Conservation (phyloP, 1,284 basidiomycete species). For the Ustilago tritici region DNA sequence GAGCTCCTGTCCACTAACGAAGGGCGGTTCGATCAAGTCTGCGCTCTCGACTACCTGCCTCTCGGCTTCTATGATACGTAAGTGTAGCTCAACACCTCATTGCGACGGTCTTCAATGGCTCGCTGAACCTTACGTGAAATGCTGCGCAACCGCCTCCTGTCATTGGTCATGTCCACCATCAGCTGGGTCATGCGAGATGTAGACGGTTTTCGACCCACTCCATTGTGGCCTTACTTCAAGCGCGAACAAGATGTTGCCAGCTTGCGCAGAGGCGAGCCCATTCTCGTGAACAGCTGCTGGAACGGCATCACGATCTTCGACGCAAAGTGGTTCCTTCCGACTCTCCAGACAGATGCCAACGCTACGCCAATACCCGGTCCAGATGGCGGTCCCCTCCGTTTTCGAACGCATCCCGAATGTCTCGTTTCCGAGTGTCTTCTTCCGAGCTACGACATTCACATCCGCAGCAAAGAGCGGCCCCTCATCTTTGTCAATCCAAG, state of each 20-base stretch:
- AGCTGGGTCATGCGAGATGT: conserved; percentile 58
- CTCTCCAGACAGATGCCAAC: neutral
- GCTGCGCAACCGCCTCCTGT: neutral
- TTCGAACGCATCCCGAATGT: conserved; percentile 73
- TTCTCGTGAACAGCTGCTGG: conserved; percentile 75
- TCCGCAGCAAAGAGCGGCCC: conserved; percentile 59
- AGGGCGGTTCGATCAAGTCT: conserved; percentile 74
- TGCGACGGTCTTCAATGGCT: neutral
- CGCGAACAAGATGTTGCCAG: conserved; percentile 69
- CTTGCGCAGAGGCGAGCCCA: conserved; percentile 55
- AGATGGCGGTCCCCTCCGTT: conserved; percentile 69
- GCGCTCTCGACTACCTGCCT: conserved; percentile 73
- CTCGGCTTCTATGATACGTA: conserved; percentile 73
- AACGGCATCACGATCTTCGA: conserved; percentile 75
- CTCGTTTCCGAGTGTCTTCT: conserved; percentile 74
- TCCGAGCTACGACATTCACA: conserved; percentile 74
- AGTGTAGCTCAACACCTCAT: conserved; percentile 51
- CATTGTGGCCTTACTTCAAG: conserved; percentile 74
- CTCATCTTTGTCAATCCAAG: conserved; percentile 73
- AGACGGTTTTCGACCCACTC: conserved; percentile 66
- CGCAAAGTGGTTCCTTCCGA: conserved; percentile 71
- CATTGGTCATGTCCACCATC: conserved; percentile 31
- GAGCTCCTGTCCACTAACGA: conserved; percentile 73
- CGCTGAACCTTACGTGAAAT: neutral
- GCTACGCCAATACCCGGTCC: conserved; percentile 58